phyloP scores from a whole-genome alignment of 176 grass and related monocot species.

The Musa troglodytarum region DNA sequence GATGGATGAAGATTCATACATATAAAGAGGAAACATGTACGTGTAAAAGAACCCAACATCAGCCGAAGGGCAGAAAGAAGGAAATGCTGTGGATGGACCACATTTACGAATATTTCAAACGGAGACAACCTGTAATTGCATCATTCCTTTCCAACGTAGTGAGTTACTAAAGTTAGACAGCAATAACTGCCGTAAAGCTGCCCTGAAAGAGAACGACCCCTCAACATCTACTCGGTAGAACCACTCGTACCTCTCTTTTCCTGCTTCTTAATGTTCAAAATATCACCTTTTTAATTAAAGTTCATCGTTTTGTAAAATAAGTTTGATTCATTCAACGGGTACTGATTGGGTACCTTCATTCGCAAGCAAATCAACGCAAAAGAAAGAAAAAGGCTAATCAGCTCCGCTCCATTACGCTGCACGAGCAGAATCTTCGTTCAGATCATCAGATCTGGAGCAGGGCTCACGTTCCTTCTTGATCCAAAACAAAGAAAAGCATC shows the following conservation, averaged over 20 bases:
- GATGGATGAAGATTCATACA: background rate
- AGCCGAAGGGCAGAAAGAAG: background rate
- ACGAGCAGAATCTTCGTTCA: background rate
- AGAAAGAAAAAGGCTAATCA: background rate
- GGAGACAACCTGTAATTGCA: background rate
- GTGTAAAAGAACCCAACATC: no score
- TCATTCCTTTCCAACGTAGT: background rate
- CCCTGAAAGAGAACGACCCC: background rate
- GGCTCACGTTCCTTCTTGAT: background rate
- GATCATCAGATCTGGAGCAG: background rate
- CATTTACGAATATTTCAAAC: background rate
- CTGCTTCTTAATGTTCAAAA: background rate
- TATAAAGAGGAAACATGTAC: background rate
- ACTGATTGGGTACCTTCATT: background rate
- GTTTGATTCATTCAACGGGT: background rate
- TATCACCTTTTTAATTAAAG: background rate
- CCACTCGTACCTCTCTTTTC: background rate
- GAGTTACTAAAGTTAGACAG: background rate
- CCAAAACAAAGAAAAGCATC: background rate
- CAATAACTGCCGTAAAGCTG: background rate
- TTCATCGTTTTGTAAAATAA: background rate
- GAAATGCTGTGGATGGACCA: background rate
- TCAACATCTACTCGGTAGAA: background rate
- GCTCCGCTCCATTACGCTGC: background rate
- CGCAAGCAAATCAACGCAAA: no score